Conservation (phyloP, 2,329 filamentous ascomycete genomes). For the Cordyceps cicadae region DNA sequence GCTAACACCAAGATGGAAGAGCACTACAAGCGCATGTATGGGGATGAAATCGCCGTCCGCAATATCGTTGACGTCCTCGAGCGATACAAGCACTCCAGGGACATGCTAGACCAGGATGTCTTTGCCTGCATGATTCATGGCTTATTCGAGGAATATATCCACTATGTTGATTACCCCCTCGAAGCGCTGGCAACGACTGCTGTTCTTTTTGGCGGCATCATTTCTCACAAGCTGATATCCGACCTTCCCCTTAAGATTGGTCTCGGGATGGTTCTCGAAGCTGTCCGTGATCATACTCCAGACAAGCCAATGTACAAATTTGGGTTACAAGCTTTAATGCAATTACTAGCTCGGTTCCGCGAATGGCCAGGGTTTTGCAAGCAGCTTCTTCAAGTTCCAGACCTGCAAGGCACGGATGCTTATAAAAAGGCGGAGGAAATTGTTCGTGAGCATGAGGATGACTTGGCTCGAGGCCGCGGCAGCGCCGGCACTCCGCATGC, state of each 20-base stretch:
- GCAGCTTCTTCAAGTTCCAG: constrained; percentile 72
- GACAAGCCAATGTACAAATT: constrained; percentile 97
- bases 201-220: constrained; percentile 92
- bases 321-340: constrained; percentile 86
- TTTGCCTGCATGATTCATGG: constrained; percentile 99
- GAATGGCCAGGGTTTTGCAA: constrained; percentile 97
- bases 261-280: constrained; percentile 96
- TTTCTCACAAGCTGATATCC: constrained; percentile 85
- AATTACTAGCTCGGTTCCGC: constrained; percentile 70
- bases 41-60: constrained; percentile 76
- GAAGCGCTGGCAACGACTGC: constrained; percentile 93
- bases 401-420: constrained; percentile 75
- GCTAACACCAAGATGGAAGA: constrained; percentile 93
- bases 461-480: constrained; percentile 48
- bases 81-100: constrained; percentile 78
- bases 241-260: constrained; percentile 86
- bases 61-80: constrained; percentile 79
- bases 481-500: constrained; percentile 33
- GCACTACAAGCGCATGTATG: constrained; percentile 97
- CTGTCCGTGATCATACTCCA: constrained; percentile 73
- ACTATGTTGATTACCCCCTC: constrained; percentile 92
- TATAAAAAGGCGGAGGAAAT: constrained; percentile 77
- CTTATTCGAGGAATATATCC: constrained; percentile 92
- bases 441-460: constrained; percentile 58
- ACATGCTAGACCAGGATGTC: constrained; percentile 80